Base-by-base conservation (phyloP, 768 basidiomycete species). In the Strobilomyces dryophilus region DNA sequence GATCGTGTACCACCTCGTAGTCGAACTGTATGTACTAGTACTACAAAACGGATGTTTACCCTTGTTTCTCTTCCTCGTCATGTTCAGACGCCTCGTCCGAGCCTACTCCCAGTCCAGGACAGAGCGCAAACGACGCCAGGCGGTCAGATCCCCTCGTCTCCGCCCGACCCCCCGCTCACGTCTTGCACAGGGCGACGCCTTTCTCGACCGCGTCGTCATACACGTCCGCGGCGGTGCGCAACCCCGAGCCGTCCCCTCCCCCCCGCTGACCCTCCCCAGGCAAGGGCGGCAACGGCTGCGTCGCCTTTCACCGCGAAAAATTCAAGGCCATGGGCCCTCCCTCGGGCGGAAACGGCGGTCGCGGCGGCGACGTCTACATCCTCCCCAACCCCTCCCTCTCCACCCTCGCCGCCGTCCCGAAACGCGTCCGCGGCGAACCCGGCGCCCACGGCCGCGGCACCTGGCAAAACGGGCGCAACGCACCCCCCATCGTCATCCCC, bases 241-340 rank as follows among this genome's bases (percentile, higher is more conserved):
- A 12, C 15, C 24, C 12, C 39, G 8, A 46, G 7, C n/a, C 9
- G 21, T 34, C 53, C 21, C 12, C 3, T 36, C n/a, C 29, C 20
- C 14, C 46, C 7, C 24, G 34, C 51, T 56, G 2, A 57, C 4
- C 8, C 21, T 34, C 11, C 41, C 42, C 47, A 89, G 94, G 93
- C 15, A 83, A 79, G 62, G 95, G 95, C 18, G 95, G 95, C 0
- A 76, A 92, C 52, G 95, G 95, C 21, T 91, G 93, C 57, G 91
- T 88, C 21, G 94, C 95, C 6, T 97, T 98, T 62, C 88, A 94
- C 63, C 84, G 92, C 52, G 92, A 95, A 72, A 91, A 92, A 65
- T 92, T 80, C 70, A 82, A 82, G 52, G 81, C 87, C 1, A 80
- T 83, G 55, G 92, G 92, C 0, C 92, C 94, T 1, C 93, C 95